Percentiles rank a stretch among this genome's conserved stretches.
These are phyloP conservation scores for Dictyostelium citrinum DNA, from an alignment of 78 protist species.

Conservation along the genomic window DNA sequence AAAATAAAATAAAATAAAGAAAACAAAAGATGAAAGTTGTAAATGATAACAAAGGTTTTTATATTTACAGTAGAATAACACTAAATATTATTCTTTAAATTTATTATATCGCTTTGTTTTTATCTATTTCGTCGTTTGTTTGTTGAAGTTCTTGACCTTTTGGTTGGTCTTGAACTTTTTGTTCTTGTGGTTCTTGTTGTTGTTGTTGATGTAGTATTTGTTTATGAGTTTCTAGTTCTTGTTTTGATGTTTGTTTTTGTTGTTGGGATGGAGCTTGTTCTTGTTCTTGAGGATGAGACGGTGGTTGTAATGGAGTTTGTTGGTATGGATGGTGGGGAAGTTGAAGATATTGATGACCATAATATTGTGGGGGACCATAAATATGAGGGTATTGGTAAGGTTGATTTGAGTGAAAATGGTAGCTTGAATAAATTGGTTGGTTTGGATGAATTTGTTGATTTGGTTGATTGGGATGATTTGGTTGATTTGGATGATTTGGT, in stretches of 20 bases:
- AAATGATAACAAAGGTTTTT: not conserved
- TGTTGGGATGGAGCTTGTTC: not conserved
- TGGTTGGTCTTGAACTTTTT: not conserved
- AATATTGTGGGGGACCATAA: not conserved
- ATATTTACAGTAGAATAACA: not conserved
- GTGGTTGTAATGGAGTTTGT: not conserved
- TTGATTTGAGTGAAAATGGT: not conserved
- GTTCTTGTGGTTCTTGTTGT: not conserved
- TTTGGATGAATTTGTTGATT: not conserved
- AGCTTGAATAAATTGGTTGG: not conserved
- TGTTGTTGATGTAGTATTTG: not conserved
- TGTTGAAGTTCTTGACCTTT: not conserved
- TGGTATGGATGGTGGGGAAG: not conserved
- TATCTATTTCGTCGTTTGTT: not conserved
- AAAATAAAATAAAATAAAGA: no score
- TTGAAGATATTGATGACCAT: not conserved
- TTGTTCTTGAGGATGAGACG: not conserved
- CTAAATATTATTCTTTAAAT: not conserved
- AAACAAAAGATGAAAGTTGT: not conserved
- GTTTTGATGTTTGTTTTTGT: not conserved
- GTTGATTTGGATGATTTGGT: not conserved
- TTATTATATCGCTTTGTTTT: not conserved
- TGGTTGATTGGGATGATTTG: not conserved
- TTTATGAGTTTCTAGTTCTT: no score
- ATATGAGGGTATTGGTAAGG: not conserved